Percentiles rank a stretch among this genome's conserved stretches.
phyloP scores from a whole-genome alignment of 148 eudicot genomes.

The Persicaria maculosa region DNA sequence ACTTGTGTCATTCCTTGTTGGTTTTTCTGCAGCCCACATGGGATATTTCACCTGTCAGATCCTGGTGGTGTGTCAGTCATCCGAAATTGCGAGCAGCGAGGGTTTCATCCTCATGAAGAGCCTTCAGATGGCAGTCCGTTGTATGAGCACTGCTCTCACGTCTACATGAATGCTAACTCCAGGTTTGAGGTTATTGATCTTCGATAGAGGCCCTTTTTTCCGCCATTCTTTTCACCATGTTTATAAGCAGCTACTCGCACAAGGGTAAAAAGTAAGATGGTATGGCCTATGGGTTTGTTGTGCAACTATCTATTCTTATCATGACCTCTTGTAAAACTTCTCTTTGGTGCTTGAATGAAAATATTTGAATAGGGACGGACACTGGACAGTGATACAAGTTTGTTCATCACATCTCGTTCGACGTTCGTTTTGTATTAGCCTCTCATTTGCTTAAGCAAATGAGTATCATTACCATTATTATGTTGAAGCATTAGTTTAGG shows the following conservation, averaged over 20 bases:
- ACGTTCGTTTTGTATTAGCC: too few relatives aligned
- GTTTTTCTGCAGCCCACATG: slow-evolving; percentile 63
- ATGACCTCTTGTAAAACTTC: not conserved
- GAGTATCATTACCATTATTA: too few relatives aligned
- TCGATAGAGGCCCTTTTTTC: slow-evolving; percentile 26
- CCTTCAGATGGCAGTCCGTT: slow-evolving; percentile 87
- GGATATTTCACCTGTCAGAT: slow-evolving; percentile 94
- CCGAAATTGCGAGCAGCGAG: slow-evolving; percentile 78
- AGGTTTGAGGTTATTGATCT: slow-evolving; percentile 86
- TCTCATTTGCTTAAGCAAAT: too few relatives aligned
- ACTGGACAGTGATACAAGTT: not conserved
- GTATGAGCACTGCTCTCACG: slow-evolving; percentile 98
- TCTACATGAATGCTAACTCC: slow-evolving; percentile 71
- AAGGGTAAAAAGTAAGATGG: not conserved
- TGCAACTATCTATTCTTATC: not conserved
- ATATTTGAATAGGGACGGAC: not conserved
- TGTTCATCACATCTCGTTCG: not conserved
- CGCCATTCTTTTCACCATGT: not conserved
- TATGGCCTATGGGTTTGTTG: not conserved
- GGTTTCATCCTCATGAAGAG: slow-evolving; percentile 98
- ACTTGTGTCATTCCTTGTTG: too few relatives aligned
- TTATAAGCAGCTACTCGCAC: not conserved
- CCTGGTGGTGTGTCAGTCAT: slow-evolving; percentile 85
- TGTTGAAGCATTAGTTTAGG: too few relatives aligned
- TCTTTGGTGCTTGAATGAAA: not conserved